Evolutionary conservation across 129 eudicot genomes (phyloP), one percentile per base, ranked within the genome.

Genomic region (Pulicaria dysenterica): DNA sequence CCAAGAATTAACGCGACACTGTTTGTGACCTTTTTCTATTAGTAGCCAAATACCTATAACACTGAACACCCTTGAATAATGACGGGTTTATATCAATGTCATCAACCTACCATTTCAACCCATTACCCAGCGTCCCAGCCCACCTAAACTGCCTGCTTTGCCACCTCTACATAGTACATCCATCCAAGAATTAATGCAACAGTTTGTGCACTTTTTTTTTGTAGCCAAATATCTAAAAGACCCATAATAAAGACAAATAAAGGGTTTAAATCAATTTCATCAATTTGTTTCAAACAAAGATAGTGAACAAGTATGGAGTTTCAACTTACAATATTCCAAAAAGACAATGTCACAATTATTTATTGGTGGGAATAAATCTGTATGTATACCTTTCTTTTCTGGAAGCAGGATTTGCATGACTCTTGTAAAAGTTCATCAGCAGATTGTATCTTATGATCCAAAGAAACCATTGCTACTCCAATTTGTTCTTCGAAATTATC

Each of bases 301-400:
- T n/a, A 19, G 5, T n/a, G 46, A 59, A 45, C 2, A 0, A 24
- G 2, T 2, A 24, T 24, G 31, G 1, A 24, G 2, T 24, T 24
- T 24, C 31, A 24, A 24, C 31, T 24, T 24, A 24, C 31, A 62
- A 62, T 40, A 0, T 61, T 61, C 7, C 44, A 50, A n/a, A 50
- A 67, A 56, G 16, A 2, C 5, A 10, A 66, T 8, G 49, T 38
- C 38, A 6, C 11, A 41, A n/a, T 40, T 55, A 1, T 24, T 45
- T 53, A 38, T 69, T 69, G 34, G 36, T 4, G 50, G 63, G 40
- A 54, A 40, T 39, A 38, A 24, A 71, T 19, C n/a, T 63, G 40
- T 4, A 50, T 17, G 53, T 75, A 36, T 77, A 95, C 99, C 96
- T 81, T 87, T 78, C 82, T 86, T 76, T 81, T 81, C 57, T 75